These are phyloP conservation scores for Sanguinoderma infundibulare DNA, from an alignment of 1,284 basidiomycete genomes.

Conservation along the genomic window DNA sequence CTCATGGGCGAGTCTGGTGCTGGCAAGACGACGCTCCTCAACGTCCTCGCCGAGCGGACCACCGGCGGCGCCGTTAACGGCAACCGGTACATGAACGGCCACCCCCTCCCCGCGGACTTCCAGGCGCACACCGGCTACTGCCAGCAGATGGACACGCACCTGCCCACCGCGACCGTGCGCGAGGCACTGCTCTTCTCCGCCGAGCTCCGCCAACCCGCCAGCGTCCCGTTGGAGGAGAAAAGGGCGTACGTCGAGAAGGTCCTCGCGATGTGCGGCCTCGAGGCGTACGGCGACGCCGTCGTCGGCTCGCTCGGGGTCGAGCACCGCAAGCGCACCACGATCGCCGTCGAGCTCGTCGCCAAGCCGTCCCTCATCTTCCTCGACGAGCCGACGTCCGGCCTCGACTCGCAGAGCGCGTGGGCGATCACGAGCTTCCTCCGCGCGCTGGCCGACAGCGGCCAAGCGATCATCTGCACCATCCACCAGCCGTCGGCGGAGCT, in stretches of 20 bases:
- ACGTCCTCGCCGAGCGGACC: slow-evolving; percentile 84
- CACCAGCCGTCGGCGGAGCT: slow-evolving; percentile 78
- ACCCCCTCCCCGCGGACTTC: slow-evolving; percentile 74
- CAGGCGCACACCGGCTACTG: slow-evolving; percentile 78
- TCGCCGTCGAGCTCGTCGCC: slow-evolving; percentile 83
- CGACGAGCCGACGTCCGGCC: slow-evolving; percentile 84
- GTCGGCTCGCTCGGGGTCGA: slow-evolving; percentile 81
- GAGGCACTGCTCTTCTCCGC: slow-evolving; percentile 88
- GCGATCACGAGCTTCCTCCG: slow-evolving; percentile 82
- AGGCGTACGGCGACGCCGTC: slow-evolving; percentile 72
- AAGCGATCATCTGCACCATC: slow-evolving; percentile 74
- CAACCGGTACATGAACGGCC: slow-evolving; percentile 80
- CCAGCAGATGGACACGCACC: slow-evolving; percentile 83
- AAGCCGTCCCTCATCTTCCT: slow-evolving; percentile 83
- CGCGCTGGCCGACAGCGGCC: slow-evolving; percentile 82
- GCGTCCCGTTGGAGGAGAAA: slow-evolving; percentile 74
- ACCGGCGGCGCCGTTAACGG: slow-evolving; percentile 83
- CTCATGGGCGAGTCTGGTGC: slow-evolving; percentile 85
- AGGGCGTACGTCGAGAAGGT: slow-evolving; percentile 83
- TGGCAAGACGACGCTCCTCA: slow-evolving; percentile 82
- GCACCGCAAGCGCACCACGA: slow-evolving; percentile 80
- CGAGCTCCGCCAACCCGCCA: slow-evolving; percentile 75
- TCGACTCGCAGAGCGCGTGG: slow-evolving; percentile 91
- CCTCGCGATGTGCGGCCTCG: slow-evolving; percentile 80
- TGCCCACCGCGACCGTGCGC: slow-evolving; percentile 76